A percentile compares a stretch with the other conserved stretches of the same genome.
Evolutionary conservation across 106 monocot species (phyloP).

Genomic region (Xerophyta viscosa): DNA sequence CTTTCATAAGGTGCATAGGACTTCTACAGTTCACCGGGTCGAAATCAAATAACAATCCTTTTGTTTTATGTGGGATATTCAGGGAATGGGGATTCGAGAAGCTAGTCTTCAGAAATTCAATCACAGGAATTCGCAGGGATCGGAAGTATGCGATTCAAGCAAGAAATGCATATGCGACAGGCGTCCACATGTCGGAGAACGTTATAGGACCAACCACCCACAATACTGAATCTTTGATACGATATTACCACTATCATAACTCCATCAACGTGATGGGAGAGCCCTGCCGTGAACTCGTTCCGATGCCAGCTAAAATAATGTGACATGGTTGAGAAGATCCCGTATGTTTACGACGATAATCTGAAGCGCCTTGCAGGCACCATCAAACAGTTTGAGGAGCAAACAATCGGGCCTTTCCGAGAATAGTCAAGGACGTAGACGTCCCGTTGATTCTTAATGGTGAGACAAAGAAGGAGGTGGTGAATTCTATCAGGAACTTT

Average conservation of each 20-base stretch:
- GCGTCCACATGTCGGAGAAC: constrained; percentile 97
- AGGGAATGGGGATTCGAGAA: constrained; percentile 97
- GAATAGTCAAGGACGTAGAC: background rate
- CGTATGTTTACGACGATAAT: constrained; percentile 72
- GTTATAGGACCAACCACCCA: constrained; percentile 73
- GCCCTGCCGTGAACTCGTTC: constrained; percentile 64
- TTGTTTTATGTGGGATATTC: constrained; percentile 1
- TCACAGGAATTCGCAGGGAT: constrained; percentile 63
- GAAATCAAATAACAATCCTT: no score
- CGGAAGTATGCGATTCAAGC: constrained; percentile 91
- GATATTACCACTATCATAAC: constrained; percentile 95
- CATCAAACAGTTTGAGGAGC: constrained; percentile 59
- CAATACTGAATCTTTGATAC: constrained; percentile 74
- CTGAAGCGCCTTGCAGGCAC: constrained; percentile 53
- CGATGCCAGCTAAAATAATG: constrained; percentile 45
- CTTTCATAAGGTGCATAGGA: no score
- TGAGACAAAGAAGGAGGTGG: background rate
- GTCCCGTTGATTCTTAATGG: background rate
- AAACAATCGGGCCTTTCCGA: constrained; percentile 40
- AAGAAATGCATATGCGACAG: constrained; percentile 68
- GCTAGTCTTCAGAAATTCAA: constrained; percentile 78
- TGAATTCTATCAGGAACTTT: background rate
- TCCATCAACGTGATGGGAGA: constrained; percentile 85
- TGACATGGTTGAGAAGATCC: constrained; percentile 70
- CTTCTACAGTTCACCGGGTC: no score